Evolutionary conservation across 139 green algal species (phyloP).

Genomic region (Auxenochlorella pyrenoidosa): DNA sequence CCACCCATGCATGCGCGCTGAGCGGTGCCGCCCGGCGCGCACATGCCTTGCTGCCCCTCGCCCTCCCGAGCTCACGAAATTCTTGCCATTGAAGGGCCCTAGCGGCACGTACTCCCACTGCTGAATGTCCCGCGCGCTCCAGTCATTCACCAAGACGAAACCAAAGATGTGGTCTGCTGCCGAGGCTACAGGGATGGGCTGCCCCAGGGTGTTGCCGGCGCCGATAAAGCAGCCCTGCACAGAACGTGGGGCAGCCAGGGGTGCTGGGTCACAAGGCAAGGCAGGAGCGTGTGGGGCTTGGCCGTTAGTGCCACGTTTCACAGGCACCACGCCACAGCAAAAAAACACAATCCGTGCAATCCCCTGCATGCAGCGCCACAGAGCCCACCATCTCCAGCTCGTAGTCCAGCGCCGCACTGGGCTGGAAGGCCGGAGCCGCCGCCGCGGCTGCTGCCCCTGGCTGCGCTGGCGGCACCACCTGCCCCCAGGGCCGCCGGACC

Average conservation of each 20-base stretch:
- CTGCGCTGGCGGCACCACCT: slow-evolving; percentile 61
- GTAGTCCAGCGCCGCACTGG: slow-evolving; percentile 82
- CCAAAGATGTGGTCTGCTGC: slow-evolving; percentile 91
- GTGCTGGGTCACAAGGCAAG: no score
- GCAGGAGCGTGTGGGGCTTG: no score
- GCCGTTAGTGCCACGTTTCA: no score
- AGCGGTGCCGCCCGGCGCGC: background rate
- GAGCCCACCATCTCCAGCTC: slow-evolving; percentile 92
- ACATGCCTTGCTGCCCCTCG: background rate
- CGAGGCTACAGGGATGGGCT: slow-evolving; percentile 58
- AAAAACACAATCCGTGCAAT: background rate
- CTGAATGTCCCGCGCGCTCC: slow-evolving; percentile 95
- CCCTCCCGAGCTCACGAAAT: slow-evolving; percentile 70
- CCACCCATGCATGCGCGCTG: background rate
- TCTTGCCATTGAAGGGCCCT: slow-evolving; percentile 95
- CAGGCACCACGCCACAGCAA: no score
- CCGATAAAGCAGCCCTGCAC: slow-evolving; percentile 78
- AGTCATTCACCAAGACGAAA: slow-evolving; percentile 96
- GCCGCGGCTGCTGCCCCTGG: background rate
- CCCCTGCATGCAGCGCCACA: background rate
- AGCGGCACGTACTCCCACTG: slow-evolving; percentile 94
- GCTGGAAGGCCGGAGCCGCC: slow-evolving; percentile 46
- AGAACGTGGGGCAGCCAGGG: background rate
- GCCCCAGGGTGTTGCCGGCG: slow-evolving; percentile 80
- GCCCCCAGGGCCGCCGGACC: slow-evolving; percentile 69